A percentile compares a stretch with the other conserved stretches of the same genome.
phyloP scores from a whole-genome alignment of 164 flowering plant species.

The Vitis riparia region DNA sequence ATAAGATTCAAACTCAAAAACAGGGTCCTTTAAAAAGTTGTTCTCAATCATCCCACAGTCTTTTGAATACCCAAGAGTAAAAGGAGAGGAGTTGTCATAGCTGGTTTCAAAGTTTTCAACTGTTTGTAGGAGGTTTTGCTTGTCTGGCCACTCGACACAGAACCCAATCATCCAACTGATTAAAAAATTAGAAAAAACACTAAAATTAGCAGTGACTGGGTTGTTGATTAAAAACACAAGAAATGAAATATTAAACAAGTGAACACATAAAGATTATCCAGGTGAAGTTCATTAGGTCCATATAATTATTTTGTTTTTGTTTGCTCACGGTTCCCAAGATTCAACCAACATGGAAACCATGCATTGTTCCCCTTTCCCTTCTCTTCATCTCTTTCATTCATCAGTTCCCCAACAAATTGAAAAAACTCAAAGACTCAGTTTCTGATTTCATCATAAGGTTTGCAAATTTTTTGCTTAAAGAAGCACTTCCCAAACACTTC shows the following conservation, averaged over 20 bases:
- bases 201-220: too few relatives aligned
- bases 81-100: not conserved
- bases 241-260: too few relatives aligned
- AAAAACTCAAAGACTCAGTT: too few relatives aligned
- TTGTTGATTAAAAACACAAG: too few relatives aligned
- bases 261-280: too few relatives aligned
- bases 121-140: constrained; percentile 5
- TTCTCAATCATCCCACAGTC: constrained; percentile 8
- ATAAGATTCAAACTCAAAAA: not conserved
- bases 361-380: too few relatives aligned
- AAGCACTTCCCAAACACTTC: too few relatives aligned
- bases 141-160: constrained; percentile 38
- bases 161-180: constrained; percentile 44
- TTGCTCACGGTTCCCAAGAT: not conserved
- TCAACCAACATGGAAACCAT: too few relatives aligned
- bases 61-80: constrained; percentile 3
- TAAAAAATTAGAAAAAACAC: not conserved
- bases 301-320: not conserved
- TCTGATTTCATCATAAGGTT: too few relatives aligned
- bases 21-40: constrained; percentile 4
- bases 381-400: too few relatives aligned
- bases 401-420: too few relatives aligned
- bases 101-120: constrained; percentile 9
- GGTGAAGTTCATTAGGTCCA: not conserved
- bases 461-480: too few relatives aligned